Evolutionary conservation across 2,329 filamentous ascomycete species (phyloP).

Genomic region (Emergomyces orientalis): DNA sequence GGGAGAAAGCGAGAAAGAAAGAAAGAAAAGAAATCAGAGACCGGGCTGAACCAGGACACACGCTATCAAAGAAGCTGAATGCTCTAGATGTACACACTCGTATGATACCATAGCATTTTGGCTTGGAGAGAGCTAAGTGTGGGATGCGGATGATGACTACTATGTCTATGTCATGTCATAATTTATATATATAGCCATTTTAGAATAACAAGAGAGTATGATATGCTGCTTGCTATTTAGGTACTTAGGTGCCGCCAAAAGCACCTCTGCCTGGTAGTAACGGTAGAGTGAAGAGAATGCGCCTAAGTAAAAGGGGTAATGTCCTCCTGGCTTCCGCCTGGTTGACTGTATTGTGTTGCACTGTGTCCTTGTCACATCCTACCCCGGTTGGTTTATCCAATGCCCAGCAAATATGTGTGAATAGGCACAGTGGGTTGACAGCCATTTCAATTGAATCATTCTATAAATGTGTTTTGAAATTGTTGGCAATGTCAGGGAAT

Average conservation of each 20-base stretch:
- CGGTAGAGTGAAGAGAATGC: neutral
- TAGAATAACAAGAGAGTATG: neutral
- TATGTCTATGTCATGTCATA: no score
- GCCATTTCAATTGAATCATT: neutral
- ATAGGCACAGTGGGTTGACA: neutral
- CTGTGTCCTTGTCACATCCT: neutral
- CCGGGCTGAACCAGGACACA: neutral
- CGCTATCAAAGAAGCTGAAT: neutral
- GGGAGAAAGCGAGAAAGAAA: neutral
- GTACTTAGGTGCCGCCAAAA: neutral
- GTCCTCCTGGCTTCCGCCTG: neutral
- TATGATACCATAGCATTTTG: no score
- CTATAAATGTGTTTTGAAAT: neutral
- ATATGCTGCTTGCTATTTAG: neutral
- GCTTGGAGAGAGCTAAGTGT: neutral
- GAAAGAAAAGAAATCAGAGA: neutral
- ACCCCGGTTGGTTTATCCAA: neutral
- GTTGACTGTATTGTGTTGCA: neutral
- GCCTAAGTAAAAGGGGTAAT: neutral
- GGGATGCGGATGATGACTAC: neutral
- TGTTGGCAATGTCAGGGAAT: neutral
- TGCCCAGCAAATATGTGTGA: neutral
- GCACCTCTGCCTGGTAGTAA: neutral
- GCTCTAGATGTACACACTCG: no score
- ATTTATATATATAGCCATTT: neutral